Evolutionary conservation across 225 moss, liverwort and hornwort species (phyloP).

Genomic region (Pleurozium schreberi): DNA sequence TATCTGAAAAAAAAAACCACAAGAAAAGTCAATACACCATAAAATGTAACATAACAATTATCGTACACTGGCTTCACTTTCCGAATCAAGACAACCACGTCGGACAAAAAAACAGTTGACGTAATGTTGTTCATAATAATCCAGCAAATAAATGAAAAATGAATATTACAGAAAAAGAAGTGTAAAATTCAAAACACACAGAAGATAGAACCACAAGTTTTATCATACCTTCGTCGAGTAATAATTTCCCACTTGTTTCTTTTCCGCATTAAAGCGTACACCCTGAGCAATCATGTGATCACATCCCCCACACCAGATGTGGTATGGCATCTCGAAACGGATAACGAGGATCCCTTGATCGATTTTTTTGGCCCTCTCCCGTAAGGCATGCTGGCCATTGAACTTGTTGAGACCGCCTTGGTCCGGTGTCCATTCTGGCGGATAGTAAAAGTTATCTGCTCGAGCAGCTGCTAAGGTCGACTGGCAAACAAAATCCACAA

Average conservation of each 20-base stretch:
- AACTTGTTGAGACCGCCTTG: slow-evolving; percentile 98
- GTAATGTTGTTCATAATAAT: neutral
- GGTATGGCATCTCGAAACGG: slow-evolving; percentile 99
- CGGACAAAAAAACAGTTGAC: neutral
- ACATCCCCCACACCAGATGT: slow-evolving; percentile 99
- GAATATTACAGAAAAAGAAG: neutral
- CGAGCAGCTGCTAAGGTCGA: slow-evolving; percentile 98
- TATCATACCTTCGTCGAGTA: slow-evolving; percentile 81
- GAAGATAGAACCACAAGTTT: neutral
- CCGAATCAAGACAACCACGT: neutral
- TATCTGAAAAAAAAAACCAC: slow-evolving; percentile 40
- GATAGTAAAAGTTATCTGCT: slow-evolving; percentile 96
- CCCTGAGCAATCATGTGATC: slow-evolving; percentile 96
- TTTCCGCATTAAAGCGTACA: slow-evolving; percentile 95
- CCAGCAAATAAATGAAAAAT: neutral
- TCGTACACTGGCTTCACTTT: neutral
- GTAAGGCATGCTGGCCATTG: slow-evolving; percentile 97
- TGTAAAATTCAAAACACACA: neutral
- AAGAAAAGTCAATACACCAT: neutral
- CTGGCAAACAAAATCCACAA: slow-evolving; percentile 24
- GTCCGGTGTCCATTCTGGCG: slow-evolving; percentile 98
- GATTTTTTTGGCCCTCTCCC: slow-evolving; percentile 94
- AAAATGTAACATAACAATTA: neutral
- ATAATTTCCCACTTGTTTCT: slow-evolving; percentile 98
- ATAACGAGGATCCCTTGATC: slow-evolving; percentile 96